Percentiles rank a stretch among this genome's conserved stretches.
phyloP scores from a whole-genome alignment of 2,329 filamentous ascomycete genomes.

The Trichophyton verrucosum region DNA sequence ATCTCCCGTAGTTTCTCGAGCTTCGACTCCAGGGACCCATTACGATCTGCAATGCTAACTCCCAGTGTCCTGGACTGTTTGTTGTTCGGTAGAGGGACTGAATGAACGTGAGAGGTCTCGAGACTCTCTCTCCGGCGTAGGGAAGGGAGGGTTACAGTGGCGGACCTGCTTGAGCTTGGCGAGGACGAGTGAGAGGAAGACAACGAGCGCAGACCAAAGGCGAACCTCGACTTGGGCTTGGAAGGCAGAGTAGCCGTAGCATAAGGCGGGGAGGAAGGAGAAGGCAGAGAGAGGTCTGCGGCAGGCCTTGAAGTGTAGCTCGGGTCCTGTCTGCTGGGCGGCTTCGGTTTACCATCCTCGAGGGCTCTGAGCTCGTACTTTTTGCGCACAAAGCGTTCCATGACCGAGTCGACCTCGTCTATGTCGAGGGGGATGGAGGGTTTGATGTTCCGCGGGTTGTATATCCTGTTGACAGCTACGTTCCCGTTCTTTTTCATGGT shows the following conservation, averaged over 20 bases:
- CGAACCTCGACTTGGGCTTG: slow-evolving; percentile 49
- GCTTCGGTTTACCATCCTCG: slow-evolving; percentile 34
- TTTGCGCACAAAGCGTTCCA: slow-evolving; percentile 89
- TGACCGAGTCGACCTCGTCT: slow-evolving; percentile 83
- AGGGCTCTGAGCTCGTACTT: slow-evolving; percentile 68
- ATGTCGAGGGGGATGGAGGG: slow-evolving; percentile 77
- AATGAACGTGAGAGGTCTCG: background rate
- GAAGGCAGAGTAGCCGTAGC: slow-evolving; percentile 39
- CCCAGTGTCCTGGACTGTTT: slow-evolving; percentile 49
- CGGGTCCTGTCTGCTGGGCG: slow-evolving; percentile 42
- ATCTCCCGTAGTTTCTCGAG: slow-evolving; percentile 68
- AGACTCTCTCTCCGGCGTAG: background rate
- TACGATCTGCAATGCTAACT: slow-evolving; percentile 46
- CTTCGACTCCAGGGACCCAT: slow-evolving; percentile 54
- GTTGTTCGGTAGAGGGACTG: slow-evolving; percentile 35
- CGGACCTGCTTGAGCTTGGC: slow-evolving; percentile 36
- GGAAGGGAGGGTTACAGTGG: slow-evolving; percentile 2
- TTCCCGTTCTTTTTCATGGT: slow-evolving; percentile 94
- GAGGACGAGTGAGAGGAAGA: slow-evolving; percentile 57
- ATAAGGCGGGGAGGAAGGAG: too few relatives aligned
- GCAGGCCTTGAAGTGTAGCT: slow-evolving; percentile 41
- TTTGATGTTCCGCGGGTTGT: slow-evolving; percentile 73
- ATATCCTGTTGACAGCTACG: slow-evolving; percentile 67
- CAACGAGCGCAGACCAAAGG: slow-evolving; percentile 53
- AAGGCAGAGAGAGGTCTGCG: slow-evolving; percentile 43